phyloP scores from a whole-genome alignment of 306 rosid species.

The Senna siamea region DNA sequence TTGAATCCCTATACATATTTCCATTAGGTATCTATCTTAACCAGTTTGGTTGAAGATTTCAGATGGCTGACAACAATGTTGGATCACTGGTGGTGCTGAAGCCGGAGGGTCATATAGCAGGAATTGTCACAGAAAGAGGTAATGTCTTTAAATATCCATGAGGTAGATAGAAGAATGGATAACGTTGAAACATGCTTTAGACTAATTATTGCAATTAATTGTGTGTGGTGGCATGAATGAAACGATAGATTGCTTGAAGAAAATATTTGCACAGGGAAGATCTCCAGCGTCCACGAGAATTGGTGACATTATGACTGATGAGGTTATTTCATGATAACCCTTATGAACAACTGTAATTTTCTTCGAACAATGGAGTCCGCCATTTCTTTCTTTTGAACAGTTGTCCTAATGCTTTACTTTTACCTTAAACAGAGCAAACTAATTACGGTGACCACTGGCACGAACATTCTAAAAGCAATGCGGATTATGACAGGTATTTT shows the following conservation, averaged over 20 bases:
- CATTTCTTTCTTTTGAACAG: no score
- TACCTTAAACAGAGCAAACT: constrained; percentile 58
- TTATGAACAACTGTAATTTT: neutral
- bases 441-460: constrained; percentile 75
- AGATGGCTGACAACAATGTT: constrained; percentile 81
- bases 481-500: constrained; percentile 77
- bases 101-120: constrained; percentile 76
- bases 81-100: constrained; percentile 82
- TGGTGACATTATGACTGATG: constrained; percentile 81
- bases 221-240: constrained; percentile 37
- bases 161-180: no score
- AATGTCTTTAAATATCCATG: no score
- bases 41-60: constrained; percentile 31
- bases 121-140: constrained; percentile 96
- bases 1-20: neutral
- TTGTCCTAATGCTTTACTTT: no score
- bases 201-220: constrained; percentile 13
- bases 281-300: constrained; percentile 70
- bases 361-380: neutral
- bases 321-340: constrained; percentile 53
- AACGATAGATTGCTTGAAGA: constrained; percentile 64
- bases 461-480: constrained; percentile 89
- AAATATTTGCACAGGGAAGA: constrained; percentile 79
- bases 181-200: neutral
- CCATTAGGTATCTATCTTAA: neutral